Base-by-base conservation (phyloP, 2,329 filamentous ascomycete species). In the Fusarium kyushuense region DNA sequence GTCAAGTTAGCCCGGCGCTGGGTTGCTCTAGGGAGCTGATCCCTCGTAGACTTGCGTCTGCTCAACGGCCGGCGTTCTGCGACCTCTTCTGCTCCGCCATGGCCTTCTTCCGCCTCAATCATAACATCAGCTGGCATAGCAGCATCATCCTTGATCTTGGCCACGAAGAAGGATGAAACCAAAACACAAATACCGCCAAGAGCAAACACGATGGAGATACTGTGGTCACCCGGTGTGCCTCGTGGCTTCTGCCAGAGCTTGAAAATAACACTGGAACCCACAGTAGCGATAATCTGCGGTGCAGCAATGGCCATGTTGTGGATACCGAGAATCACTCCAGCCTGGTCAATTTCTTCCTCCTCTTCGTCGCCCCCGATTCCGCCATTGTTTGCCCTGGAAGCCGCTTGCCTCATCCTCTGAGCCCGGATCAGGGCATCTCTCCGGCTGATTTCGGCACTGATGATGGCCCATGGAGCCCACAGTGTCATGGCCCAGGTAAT, bases 381-480 rank as follows among this genome's bases (percentile, higher is more conserved):
- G 25, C 36, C 38, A n/a, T 55, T 58, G 32, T 62, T 64, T 16
- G 67, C 52, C 14, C 66, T 52, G 38, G 62, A 48, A 48, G 58
- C 63, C 3, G 66, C 40, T 29, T 57, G 64, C 40, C 74, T 74
- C 11, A 75, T 69, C 65, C 75, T 78, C 52, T 72, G 74, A 5
- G 81, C 78, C 23, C 85, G 84, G 25, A 83, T 76, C 19, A 80
- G 67, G 40, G 90, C 89, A 75, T 97, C 92, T 8, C 93, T 90
- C 63, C 90, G 92, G 63, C 91, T 92, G 65, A 98, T 94, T 78
- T 98, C 95, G 7, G 93, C 93, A 45, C 93, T 94, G 76, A 98
- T 97, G 72, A 98, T 92, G 38, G 95, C 94, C 82, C 95, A 98
- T 0, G 95, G 95, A 1, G 94, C 95, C 95, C 95, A 98, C 27